A percentile compares a stretch with the other conserved stretches of the same genome.
These are phyloP conservation scores for Ephemerocybe angulata DNA, from an alignment of 768 basidiomycete species.

Conservation along the genomic window DNA sequence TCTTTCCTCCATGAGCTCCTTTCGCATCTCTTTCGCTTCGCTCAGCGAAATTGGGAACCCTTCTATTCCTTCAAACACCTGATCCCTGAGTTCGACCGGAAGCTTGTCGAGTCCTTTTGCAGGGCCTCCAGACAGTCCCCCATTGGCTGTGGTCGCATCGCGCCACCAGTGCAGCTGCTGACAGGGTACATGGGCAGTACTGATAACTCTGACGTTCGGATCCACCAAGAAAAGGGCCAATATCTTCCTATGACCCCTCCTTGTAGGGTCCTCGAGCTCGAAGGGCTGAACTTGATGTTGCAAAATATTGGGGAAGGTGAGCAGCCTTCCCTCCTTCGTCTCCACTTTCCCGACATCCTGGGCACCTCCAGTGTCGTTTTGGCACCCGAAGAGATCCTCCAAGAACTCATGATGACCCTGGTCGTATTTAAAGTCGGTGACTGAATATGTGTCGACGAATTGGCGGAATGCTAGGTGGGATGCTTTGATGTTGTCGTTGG, in stretches of 20 bases:
- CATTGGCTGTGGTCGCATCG: conserved; percentile 2
- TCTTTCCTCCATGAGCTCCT: conserved; percentile 32
- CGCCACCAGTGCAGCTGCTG: conserved; percentile 29
- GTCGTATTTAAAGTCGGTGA: conserved; percentile 17
- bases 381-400: not conserved
- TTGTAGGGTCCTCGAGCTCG: conserved; percentile 28
- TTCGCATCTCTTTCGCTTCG: conserved; percentile 27
- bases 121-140: not conserved
- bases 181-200: conserved; percentile 23
- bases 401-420: not conserved
- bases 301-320: conserved; percentile 35
- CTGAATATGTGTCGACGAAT: not conserved
- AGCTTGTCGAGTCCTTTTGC: conserved; percentile 12
- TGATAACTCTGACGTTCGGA: conserved; percentile 22
- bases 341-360: conserved; percentile 25
- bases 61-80: conserved; percentile 20
- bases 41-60: conserved; percentile 24
- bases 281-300: conserved; percentile 36
- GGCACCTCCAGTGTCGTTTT: conserved; percentile 1
- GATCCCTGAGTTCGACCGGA: conserved; percentile 24
- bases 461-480: conserved; percentile 19
- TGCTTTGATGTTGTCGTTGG: conserved; percentile 29
- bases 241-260: conserved; percentile 38
- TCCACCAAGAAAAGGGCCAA: conserved; percentile 38
- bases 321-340: conserved; percentile 25